These are phyloP conservation scores for Cercophora newfieldiana DNA, from an alignment of 495 filamentous ascomycete genomes.

Conservation along the genomic window DNA sequence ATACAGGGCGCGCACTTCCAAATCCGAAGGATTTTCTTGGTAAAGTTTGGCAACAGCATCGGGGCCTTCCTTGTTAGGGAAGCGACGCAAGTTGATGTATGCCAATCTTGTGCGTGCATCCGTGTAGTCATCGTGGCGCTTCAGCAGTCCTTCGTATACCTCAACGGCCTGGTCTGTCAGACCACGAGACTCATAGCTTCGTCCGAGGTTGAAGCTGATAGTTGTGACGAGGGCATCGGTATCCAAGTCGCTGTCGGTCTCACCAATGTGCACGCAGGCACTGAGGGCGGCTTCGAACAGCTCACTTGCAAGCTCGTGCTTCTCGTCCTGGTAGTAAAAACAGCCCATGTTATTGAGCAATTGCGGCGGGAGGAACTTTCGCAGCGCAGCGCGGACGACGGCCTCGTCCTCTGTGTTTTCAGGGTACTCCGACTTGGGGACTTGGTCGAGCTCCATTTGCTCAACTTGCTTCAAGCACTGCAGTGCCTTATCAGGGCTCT, in stretches of 20 bases:
- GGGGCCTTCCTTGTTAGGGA: conserved; percentile 79
- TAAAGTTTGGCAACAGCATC: conserved; percentile 80
- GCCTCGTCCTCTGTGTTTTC: conserved; percentile 61
- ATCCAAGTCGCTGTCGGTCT: conserved; percentile 68
- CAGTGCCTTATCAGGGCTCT: conserved; percentile 83
- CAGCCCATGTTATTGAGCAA: conserved; percentile 96
- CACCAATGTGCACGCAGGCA: conserved; percentile 74
- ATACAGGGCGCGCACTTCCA: conserved; percentile 88
- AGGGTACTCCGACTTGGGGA: conserved; percentile 66
- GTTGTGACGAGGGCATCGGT: conserved; percentile 88
- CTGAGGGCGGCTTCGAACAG: conserved; percentile 86
- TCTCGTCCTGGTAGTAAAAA: conserved; percentile 86
- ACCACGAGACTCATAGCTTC: conserved; percentile 87
- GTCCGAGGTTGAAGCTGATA: conserved; percentile 93
- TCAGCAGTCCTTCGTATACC: conserved; percentile 80
- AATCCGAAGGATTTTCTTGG: conserved; percentile 72
- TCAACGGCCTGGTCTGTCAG: conserved; percentile 79
- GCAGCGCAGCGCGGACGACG: conserved; percentile 58
- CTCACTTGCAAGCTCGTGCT: conserved; percentile 74
- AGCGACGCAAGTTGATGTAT: conserved; percentile 84
- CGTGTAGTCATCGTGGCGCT: conserved; percentile 83
- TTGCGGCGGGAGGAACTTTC: conserved; percentile 80
- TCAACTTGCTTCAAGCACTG: conserved; percentile 89
- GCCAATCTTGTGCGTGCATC: conserved; percentile 85
- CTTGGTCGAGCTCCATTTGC: conserved; percentile 74